These are phyloP conservation scores for Graphiopsis chlorocephala DNA, from an alignment of 2,329 filamentous ascomycete genomes.

Conservation along the genomic window DNA sequence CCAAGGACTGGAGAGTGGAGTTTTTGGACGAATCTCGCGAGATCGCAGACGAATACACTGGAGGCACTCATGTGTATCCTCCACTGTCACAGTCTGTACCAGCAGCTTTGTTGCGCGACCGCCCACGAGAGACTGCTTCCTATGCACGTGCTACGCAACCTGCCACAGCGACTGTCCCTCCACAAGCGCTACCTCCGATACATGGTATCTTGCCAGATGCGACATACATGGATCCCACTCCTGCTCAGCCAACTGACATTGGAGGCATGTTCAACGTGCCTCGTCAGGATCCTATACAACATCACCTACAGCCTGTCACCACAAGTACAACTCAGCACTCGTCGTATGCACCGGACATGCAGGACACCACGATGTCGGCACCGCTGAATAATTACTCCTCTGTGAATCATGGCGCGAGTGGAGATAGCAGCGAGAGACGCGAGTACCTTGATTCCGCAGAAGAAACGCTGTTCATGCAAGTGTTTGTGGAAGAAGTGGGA, in stretches of 20 bases:
- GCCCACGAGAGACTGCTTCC: conserved; percentile 18
- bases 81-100: conserved; percentile 36
- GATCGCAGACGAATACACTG: conserved; percentile 86
- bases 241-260: conserved; percentile 30
- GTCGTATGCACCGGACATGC: conserved; percentile 23
- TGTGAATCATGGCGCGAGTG: not conserved
- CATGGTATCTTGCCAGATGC: conserved; percentile 48
- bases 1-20: conserved; percentile 66
- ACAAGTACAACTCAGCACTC: conserved; percentile 26
- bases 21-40: conserved; percentile 87
- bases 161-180: conserved; percentile 36
- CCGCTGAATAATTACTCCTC: not conserved
- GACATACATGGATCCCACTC: conserved; percentile 33
- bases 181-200: conserved; percentile 52
- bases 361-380: not conserved
- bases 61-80: conserved; percentile 70
- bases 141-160: conserved; percentile 15
- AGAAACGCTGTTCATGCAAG: conserved; percentile 84
- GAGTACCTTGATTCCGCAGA: conserved; percentile 71
- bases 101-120: conserved; percentile 31
- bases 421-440: conserved; percentile 41
- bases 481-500: conserved; percentile 86
- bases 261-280: conserved; percentile 39
- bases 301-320: conserved; percentile 22
- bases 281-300: conserved; percentile 31